A percentile compares a stretch with the other conserved stretches of the same genome.
Evolutionary conservation across 768 basidiomycete genomes (phyloP).

Genomic region (Podaxis sp.): DNA sequence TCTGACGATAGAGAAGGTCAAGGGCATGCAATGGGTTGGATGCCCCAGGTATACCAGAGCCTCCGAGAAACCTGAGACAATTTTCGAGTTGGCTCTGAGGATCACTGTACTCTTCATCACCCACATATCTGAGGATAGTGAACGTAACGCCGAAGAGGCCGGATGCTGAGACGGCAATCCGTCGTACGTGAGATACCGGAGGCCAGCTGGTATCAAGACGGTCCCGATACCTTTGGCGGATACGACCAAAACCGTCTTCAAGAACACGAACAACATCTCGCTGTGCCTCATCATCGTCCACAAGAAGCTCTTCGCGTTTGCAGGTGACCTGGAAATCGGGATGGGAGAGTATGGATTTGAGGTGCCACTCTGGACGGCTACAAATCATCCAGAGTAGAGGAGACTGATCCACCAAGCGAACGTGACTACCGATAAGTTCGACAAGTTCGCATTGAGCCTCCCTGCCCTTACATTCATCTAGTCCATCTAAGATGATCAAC

Average conservation of each 20-base stretch:
- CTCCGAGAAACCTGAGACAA: neutral
- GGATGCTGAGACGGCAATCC: neutral
- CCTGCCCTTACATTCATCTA: conserved; percentile 19
- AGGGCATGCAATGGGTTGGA: neutral
- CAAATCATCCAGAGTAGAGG: neutral
- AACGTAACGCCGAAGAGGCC: neutral
- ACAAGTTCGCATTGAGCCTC: conserved; percentile 12
- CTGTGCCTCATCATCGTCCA: neutral
- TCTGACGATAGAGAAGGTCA: no score
- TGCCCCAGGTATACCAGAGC: neutral
- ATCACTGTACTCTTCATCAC: neutral
- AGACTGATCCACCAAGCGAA: neutral
- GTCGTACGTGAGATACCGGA: neutral
- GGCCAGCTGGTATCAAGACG: neutral
- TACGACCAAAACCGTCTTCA: neutral
- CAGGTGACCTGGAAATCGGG: neutral
- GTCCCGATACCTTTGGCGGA: neutral
- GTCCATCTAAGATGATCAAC: conserved; percentile 19
- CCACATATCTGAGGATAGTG: neutral
- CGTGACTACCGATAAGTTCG: neutral
- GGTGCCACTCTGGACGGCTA: neutral
- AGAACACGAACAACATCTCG: neutral
- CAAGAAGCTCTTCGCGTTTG: neutral
- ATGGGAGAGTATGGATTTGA: neutral
- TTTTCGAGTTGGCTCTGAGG: neutral